Conservation (phyloP, 441 rosid species). For the Eutrema salsugineum region DNA sequence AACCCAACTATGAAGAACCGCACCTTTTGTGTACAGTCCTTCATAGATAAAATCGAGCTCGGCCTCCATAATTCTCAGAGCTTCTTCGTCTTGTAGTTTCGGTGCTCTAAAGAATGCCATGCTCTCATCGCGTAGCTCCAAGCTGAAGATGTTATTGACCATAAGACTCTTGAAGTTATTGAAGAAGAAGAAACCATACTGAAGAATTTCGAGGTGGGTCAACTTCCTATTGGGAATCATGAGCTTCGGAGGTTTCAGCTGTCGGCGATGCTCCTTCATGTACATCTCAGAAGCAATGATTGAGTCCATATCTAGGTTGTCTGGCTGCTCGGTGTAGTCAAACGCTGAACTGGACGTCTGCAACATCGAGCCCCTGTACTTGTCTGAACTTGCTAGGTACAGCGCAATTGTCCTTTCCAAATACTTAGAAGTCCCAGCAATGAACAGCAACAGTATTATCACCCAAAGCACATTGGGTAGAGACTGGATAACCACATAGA, state of each 20-base stretch:
- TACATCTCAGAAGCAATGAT: slow-evolving; percentile 22
- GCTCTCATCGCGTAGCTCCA: slow-evolving; percentile 17
- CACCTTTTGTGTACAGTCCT: slow-evolving; percentile 31
- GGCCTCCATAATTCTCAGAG: slow-evolving; percentile 22
- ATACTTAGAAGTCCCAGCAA: slow-evolving; percentile 29
- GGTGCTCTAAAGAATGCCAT: slow-evolving; percentile 18
- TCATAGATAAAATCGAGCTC: slow-evolving; percentile 42
- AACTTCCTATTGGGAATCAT: not conserved
- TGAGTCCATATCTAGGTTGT: not conserved
- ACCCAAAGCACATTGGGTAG: slow-evolving; percentile 5
- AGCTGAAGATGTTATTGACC: slow-evolving; percentile 29
- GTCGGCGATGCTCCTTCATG: slow-evolving; percentile 26
- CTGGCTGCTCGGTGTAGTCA: not conserved
- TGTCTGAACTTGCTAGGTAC: slow-evolving; percentile 14
- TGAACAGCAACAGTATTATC: slow-evolving; percentile 4
- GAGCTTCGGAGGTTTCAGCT: slow-evolving; percentile 12
- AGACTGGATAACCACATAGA: slow-evolving; percentile 16
- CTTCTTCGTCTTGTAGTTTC: not conserved
- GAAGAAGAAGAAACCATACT: slow-evolving; percentile 22
- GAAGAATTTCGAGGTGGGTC: slow-evolving; percentile 6
- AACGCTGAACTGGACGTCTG: not conserved
- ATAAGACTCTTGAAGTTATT: slow-evolving; percentile 28
- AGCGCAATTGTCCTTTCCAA: slow-evolving; percentile 21
- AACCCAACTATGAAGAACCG: not conserved
- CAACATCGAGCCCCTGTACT: slow-evolving; percentile 14